Evolutionary conservation across 805 yeast genomes (phyloP).

Genomic region (Saturnispora sekii): DNA sequence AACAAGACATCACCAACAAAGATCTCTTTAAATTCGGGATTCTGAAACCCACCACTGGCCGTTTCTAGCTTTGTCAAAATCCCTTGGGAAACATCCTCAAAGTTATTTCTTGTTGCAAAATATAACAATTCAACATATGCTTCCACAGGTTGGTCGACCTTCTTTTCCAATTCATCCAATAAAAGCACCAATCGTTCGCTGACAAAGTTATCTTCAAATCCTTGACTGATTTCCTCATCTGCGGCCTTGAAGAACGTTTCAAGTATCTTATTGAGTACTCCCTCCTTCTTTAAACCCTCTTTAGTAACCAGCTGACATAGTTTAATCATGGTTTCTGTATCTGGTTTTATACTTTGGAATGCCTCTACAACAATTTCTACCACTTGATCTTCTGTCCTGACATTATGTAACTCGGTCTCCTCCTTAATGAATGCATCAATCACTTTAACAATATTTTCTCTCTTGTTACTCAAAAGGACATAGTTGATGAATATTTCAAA

Average conservation of each 20-base stretch:
- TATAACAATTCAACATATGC: slow-evolving; percentile 24
- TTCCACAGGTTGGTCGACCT: slow-evolving; percentile 15
- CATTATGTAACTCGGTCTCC: slow-evolving; percentile 12
- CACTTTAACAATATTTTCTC: slow-evolving; percentile 17
- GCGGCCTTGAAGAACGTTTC: slow-evolving; percentile 21
- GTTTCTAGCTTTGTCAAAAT: slow-evolving; percentile 16
- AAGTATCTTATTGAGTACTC: slow-evolving; percentile 12
- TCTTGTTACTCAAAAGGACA: slow-evolving; percentile 22
- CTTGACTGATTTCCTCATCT: slow-evolving; percentile 21
- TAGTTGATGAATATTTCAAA: slow-evolving; percentile 28
- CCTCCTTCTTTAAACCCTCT: slow-evolving; percentile 1
- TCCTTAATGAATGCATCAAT: slow-evolving; percentile 24
- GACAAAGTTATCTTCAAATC: slow-evolving; percentile 22
- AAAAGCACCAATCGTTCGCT: slow-evolving; percentile 14
- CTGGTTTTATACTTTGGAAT: slow-evolving; percentile 21
- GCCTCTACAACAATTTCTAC: slow-evolving; percentile 25
- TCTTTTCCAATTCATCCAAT: slow-evolving; percentile 14
- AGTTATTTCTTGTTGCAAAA: slow-evolving; percentile 23
- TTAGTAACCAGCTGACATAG: slow-evolving; percentile 16
- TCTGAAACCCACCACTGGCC: slow-evolving; percentile 11
- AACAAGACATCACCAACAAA: slow-evolving; percentile 20
- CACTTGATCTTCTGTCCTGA: slow-evolving; percentile 16
- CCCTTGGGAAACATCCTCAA: slow-evolving; percentile 17
- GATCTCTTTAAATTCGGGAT: slow-evolving; percentile 14
- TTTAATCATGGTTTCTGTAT: slow-evolving; percentile 19